Evolutionary conservation across 352 stramenopile genomes (phyloP), one percentile per base, ranked within the genome.

Genomic region (Albugo candida): DNA sequence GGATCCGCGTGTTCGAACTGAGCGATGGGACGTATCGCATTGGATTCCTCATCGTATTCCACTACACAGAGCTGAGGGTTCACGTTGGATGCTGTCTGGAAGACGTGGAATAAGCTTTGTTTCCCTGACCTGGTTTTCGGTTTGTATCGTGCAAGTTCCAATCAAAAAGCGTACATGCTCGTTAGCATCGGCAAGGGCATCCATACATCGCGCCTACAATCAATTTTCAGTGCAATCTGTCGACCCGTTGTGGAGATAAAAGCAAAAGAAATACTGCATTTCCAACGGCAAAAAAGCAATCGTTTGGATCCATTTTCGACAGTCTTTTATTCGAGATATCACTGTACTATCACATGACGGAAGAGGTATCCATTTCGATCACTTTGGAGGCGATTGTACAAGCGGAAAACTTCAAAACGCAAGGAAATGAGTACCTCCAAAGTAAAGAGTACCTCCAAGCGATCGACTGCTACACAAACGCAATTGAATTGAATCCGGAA

Each of bases 381-480:
- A 31, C 24, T 31, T 31, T 8, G 24, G 70, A 83, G 51, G 80
- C 69, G 44, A 61, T 56, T 35, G 64, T 59, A 49, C 74, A 87
- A 58, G 79, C 81, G 48, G 79, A 91, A 41, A 56, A 55, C 41
- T 92, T 91, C 60, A 93, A 93, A 62, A 60, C 45, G 5, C 56
- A 87, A n/a, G 81, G 81, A 60, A 93, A 93, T 51, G 53, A 45
- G 27, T 53, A 81, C 24, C 60, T 93, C 35, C 65, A 68, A 10
- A 66, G 61, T 10, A 73, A 76, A 49, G 52, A 88, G 41, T 73
- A 63, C 42, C 45, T 41, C 1, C 65, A 81, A 5, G 81, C 81
- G 2, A 80, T 85, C 37, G 65, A 85, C 31, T 81, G 87, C 61
- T 93, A 93, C 58, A 74, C 75, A 45, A 66, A 68, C 14, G 77